Conservation (phyloP, 2,329 filamentous ascomycete species). For the Hypocrella siamensis region DNA sequence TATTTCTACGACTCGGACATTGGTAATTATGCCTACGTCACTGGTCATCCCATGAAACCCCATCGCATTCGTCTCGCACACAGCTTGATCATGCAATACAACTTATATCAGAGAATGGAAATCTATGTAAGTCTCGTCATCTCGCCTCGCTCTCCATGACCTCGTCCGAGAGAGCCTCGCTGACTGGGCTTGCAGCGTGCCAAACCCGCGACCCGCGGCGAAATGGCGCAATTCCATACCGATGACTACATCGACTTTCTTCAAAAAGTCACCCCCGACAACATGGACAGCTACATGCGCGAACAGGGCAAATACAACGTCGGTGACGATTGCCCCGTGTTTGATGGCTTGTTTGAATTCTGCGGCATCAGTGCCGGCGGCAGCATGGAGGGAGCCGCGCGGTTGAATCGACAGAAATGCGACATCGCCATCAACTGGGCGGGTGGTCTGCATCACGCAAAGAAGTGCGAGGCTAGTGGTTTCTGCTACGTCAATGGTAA, state of each 20-base stretch:
- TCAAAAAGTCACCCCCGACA: constrained; percentile 90
- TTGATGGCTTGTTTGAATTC: constrained; percentile 95
- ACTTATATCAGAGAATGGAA: constrained; percentile 92
- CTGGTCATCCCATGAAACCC: constrained; percentile 96
- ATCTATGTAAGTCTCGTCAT: constrained; percentile 60
- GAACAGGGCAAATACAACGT: constrained; percentile 93
- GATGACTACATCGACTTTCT: constrained; percentile 93
- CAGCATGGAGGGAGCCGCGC: constrained; percentile 82
- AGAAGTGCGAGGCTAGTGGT: constrained; percentile 88
- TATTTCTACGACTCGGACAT: constrained; percentile 99
- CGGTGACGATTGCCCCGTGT: constrained; percentile 92
- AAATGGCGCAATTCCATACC: constrained; percentile 89
- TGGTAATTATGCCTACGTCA: constrained; percentile 94
- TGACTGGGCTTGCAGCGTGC: constrained; percentile 41
- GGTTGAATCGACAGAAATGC: constrained; percentile 78
- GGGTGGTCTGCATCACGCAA: constrained; percentile 90
- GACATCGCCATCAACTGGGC: constrained; percentile 99
- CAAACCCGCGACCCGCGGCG: constrained; percentile 74
- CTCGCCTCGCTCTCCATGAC: background rate
- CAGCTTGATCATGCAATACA: constrained; percentile 90
- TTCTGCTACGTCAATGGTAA: constrained; percentile 97
- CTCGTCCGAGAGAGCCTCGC: background rate
- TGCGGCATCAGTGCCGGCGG: constrained; percentile 89
- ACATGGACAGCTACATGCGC: constrained; percentile 85
- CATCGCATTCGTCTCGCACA: constrained; percentile 91